phyloP scores from a whole-genome alignment of 768 basidiomycete genomes.

The Amanita rimosa region DNA sequence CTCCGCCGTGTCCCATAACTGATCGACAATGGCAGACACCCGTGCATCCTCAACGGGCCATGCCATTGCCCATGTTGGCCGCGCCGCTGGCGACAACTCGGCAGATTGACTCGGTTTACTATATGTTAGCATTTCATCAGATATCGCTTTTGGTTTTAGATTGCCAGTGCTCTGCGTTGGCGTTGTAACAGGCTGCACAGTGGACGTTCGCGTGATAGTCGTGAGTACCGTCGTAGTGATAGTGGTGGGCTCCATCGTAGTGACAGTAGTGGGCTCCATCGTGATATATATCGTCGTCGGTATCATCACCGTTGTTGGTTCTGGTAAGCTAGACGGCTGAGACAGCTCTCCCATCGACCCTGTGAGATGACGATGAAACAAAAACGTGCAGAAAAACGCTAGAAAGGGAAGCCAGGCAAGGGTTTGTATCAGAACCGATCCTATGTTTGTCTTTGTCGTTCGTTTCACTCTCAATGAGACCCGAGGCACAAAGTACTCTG shows the following conservation, averaged over 20 bases:
- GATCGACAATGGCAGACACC: constrained; percentile 18
- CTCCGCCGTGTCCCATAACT: constrained; percentile 26
- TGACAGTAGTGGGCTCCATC: constrained; percentile 21
- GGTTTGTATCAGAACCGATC: neutral
- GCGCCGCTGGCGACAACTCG: constrained; percentile 13
- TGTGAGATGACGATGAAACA: neutral
- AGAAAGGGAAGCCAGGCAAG: constrained; percentile 5
- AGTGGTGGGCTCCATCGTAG: constrained; percentile 23
- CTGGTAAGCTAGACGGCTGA: constrained; percentile 14
- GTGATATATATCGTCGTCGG: constrained; percentile 10
- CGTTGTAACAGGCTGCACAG: constrained; percentile 13
- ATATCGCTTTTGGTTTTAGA: constrained; percentile 2
- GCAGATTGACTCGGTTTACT: constrained; percentile 6
- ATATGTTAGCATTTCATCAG: neutral
- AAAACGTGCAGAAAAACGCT: neutral
- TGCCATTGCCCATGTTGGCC: constrained; percentile 19
- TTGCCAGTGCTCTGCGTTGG: neutral
- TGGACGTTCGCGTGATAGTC: constrained; percentile 13
- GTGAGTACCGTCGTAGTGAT: constrained; percentile 28
- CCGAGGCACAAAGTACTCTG: constrained; percentile 7
- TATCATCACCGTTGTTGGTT: constrained; percentile 14
- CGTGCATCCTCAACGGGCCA: constrained; percentile 19
- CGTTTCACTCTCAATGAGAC: constrained; percentile 8
- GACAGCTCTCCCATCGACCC: constrained; percentile 9
- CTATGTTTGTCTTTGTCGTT: neutral